Evolutionary conservation across 352 stramenopile genomes (phyloP).

Genomic region (Pythium oligandrum): DNA sequence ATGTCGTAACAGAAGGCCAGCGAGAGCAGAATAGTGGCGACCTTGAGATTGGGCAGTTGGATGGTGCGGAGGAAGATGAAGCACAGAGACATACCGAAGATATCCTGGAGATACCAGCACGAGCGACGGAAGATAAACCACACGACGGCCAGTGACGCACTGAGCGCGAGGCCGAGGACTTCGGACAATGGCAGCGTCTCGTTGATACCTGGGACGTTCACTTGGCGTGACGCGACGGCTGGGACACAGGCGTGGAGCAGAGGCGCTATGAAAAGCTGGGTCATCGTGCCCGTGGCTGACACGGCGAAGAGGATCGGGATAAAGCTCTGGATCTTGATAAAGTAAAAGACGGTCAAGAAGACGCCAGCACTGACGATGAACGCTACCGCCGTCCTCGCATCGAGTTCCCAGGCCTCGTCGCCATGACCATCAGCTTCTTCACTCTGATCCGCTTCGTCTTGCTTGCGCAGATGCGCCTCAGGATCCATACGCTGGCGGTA

Average conservation of each 20-base stretch:
- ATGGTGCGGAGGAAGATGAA: slow-evolving; percentile 90
- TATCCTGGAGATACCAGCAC: slow-evolving; percentile 88
- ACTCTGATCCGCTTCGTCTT: slow-evolving; percentile 8
- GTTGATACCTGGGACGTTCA: slow-evolving; percentile 29
- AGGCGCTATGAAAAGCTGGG: slow-evolving; percentile 47
- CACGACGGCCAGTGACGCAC: slow-evolving; percentile 29
- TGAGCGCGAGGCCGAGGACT: slow-evolving; percentile 36
- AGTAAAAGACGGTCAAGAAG: slow-evolving; percentile 72
- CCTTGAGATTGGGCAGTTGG: slow-evolving; percentile 88
- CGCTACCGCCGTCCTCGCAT: slow-evolving; percentile 45
- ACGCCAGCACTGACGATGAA: slow-evolving; percentile 59
- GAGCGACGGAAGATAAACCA: slow-evolving; percentile 62
- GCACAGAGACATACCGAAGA: slow-evolving; percentile 91
- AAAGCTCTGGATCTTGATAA: slow-evolving; percentile 46
- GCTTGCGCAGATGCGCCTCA: slow-evolving; percentile 11
- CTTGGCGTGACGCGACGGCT: slow-evolving; percentile 24
- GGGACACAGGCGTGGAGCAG: slow-evolving; percentile 30
- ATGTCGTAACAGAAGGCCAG: slow-evolving; percentile 95
- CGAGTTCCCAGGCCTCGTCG: slow-evolving; percentile 57
- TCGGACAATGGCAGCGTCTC: slow-evolving; percentile 45
- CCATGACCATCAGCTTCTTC: slow-evolving; percentile 10
- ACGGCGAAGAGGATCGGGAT: slow-evolving; percentile 71
- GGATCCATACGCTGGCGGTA: slow-evolving; percentile 18
- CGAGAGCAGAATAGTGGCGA: slow-evolving; percentile 85
- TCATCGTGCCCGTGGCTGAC: slow-evolving; percentile 42